Conservation (phyloP, 495 filamentous ascomycete genomes). For the Corynascus novoguineensis region DNA sequence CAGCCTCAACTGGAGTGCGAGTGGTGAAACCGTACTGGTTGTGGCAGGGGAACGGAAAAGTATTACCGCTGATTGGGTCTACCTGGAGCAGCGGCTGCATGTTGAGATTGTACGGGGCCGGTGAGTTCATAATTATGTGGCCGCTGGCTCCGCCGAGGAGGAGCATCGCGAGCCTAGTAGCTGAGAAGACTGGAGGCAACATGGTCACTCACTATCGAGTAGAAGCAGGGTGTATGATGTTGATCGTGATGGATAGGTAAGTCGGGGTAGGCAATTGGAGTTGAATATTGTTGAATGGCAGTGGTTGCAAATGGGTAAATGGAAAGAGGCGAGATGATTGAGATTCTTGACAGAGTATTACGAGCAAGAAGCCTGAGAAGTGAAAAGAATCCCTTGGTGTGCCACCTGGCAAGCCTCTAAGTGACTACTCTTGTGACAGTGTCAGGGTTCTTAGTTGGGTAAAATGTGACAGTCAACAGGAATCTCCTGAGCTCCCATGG, state of each 20-base stretch:
- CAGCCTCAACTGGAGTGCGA: slow-evolving; percentile 40
- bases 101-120: slow-evolving; percentile 49
- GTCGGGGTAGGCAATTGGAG: too few relatives aligned
- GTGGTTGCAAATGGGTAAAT: too few relatives aligned
- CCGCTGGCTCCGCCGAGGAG: slow-evolving; percentile 45
- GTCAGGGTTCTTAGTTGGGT: too few relatives aligned
- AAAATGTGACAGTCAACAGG: too few relatives aligned
- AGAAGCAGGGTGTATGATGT: neutral
- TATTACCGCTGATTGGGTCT: slow-evolving; percentile 50
- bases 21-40: slow-evolving; percentile 31
- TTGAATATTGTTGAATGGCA: too few relatives aligned
- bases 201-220: neutral
- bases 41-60: slow-evolving; percentile 69
- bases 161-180: slow-evolving; percentile 17
- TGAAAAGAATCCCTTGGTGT: too few relatives aligned
- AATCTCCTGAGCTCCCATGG: too few relatives aligned
- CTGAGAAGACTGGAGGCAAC: slow-evolving; percentile 1
- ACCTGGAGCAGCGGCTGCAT: slow-evolving; percentile 40
- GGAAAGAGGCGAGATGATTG: too few relatives aligned
- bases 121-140: slow-evolving; percentile 63
- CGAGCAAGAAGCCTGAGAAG: too few relatives aligned
- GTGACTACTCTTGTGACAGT: too few relatives aligned
- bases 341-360: too few relatives aligned
- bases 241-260: neutral
- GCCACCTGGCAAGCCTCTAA: too few relatives aligned